These are phyloP conservation scores for Fusarium austroafricanum DNA, from an alignment of 2,329 filamentous ascomycete species.

Conservation along the genomic window DNA sequence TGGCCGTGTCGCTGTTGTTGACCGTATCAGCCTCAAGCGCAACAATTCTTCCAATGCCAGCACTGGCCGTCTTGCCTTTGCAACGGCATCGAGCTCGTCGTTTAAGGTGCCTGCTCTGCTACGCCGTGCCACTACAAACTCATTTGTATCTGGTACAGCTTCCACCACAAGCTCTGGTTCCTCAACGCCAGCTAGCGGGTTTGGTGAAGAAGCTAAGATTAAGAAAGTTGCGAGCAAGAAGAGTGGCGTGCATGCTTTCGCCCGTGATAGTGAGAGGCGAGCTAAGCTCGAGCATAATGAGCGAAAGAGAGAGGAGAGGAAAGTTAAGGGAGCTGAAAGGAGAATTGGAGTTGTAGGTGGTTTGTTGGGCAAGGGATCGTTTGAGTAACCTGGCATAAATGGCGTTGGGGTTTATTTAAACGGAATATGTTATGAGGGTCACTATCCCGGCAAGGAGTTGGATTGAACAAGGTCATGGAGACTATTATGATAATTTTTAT, in stretches of 20 bases:
- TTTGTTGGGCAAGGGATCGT: slow-evolving; percentile 65
- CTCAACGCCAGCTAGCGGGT: slow-evolving; percentile 52
- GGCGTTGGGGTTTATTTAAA: slow-evolving; percentile 22
- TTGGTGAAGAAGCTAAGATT: slow-evolving; percentile 65
- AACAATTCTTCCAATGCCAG: slow-evolving; percentile 53
- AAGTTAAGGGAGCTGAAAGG: slow-evolving; percentile 67
- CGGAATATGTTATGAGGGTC: slow-evolving; percentile 2
- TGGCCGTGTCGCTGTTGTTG: slow-evolving; percentile 65
- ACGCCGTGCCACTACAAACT: slow-evolving; percentile 78
- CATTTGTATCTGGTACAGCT: slow-evolving; percentile 57
- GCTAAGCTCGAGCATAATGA: slow-evolving; percentile 68
- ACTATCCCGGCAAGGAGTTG: slow-evolving; percentile 35
- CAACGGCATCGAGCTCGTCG: slow-evolving; percentile 54
- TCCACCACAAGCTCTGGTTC: slow-evolving; percentile 50
- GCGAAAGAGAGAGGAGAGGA: slow-evolving; percentile 67
- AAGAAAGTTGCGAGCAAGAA: slow-evolving; percentile 70
- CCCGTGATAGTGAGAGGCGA: slow-evolving; percentile 67
- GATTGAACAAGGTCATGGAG: slow-evolving; percentile 6
- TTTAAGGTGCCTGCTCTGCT: slow-evolving; percentile 80
- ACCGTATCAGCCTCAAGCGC: slow-evolving; percentile 79
- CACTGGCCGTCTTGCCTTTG: slow-evolving; percentile 67
- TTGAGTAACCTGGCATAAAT: slow-evolving; percentile 47
- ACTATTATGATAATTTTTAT: slow-evolving; percentile 8
- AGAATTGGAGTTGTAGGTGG: slow-evolving; percentile 68
- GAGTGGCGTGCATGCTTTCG: slow-evolving; percentile 71